Evolutionary conservation across 2,329 filamentous ascomycete species (phyloP).

Genomic region (Pyricularia grisea): DNA sequence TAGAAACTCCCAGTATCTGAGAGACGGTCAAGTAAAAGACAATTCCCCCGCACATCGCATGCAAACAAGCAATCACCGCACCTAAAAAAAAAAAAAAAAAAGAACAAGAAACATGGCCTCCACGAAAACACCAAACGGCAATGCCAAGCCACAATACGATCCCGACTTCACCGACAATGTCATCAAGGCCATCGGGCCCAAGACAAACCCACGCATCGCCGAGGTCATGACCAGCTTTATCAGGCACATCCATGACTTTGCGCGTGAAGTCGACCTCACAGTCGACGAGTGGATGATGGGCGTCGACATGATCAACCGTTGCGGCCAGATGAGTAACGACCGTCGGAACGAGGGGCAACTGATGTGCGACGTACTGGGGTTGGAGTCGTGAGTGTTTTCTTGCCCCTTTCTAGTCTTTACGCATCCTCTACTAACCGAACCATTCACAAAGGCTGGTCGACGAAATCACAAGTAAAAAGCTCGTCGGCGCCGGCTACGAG

Average conservation of each 20-base stretch:
- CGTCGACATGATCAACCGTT: slow-evolving; percentile 51
- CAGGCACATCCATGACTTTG: slow-evolving; percentile 58
- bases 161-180: slow-evolving; percentile 50
- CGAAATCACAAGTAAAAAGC: slow-evolving; percentile 53
- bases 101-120: not conserved
- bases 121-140: slow-evolving; percentile 1
- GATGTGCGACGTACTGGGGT: slow-evolving; percentile 51
- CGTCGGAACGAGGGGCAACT: slow-evolving; percentile 55
- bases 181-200: slow-evolving; percentile 54
- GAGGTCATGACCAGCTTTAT: slow-evolving; percentile 49
- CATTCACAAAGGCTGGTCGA: slow-evolving; percentile 47
- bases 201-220: slow-evolving; percentile 47
- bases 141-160: slow-evolving; percentile 12
- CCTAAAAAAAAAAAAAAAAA: too few species aligned
- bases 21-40: not conserved
- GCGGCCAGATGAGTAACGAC: slow-evolving; percentile 47
- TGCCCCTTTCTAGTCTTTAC: too few species aligned
- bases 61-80: not conserved
- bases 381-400: slow-evolving; percentile 33
- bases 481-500: slow-evolving; percentile 34
- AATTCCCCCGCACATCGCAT: too few species aligned
- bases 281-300: slow-evolving; percentile 58
- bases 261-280: slow-evolving; percentile 56
- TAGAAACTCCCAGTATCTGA: not conserved
- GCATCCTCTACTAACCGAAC: too few species aligned